These are phyloP conservation scores for Trichoderma gracile DNA, from an alignment of 2,329 filamentous ascomycete genomes.

Conservation along the genomic window DNA sequence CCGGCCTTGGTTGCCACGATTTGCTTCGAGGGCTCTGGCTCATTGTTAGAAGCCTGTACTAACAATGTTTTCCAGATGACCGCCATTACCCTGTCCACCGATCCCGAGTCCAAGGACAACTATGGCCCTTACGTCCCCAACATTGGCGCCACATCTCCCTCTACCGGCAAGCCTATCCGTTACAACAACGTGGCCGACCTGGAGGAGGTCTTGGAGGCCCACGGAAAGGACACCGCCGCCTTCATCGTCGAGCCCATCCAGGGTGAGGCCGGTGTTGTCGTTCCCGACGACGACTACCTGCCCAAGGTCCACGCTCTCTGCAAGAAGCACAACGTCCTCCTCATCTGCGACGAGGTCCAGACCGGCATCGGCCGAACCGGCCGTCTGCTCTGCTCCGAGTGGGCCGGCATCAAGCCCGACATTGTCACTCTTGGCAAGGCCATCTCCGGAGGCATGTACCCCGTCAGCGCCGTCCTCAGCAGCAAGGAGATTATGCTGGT, in stretches of 20 bases:
- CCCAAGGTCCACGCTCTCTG: constrained; percentile 78
- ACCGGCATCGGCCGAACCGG: constrained; percentile 95
- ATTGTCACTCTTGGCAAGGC: constrained; percentile 94
- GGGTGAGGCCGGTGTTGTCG: constrained; percentile 94
- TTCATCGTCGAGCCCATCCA: constrained; percentile 97
- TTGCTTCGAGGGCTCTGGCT: too few relatives aligned
- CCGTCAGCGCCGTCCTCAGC: constrained; percentile 89
- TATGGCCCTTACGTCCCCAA: constrained; percentile 95
- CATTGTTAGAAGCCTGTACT: background rate
- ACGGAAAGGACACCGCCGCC: constrained; percentile 83
- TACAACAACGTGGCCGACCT: constrained; percentile 86
- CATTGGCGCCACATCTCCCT: constrained; percentile 74
- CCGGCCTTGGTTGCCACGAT: background rate
- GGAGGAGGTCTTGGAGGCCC: constrained; percentile 73
- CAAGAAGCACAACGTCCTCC: constrained; percentile 89
- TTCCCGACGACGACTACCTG: constrained; percentile 89
- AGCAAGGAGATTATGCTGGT: constrained; percentile 93
- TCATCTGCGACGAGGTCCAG: constrained; percentile 99
- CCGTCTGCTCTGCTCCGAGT: constrained; percentile 89
- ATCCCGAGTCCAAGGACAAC: constrained; percentile 93
- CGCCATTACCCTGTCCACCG: constrained; percentile 91
- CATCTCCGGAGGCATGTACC: constrained; percentile 98
- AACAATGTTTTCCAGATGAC: constrained; percentile 63
- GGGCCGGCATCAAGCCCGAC: constrained; percentile 93
- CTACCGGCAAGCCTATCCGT: constrained; percentile 72